A percentile compares a stretch with the other conserved stretches of the same genome.
Evolutionary conservation across 2,329 filamentous ascomycete species (phyloP).

Genomic region (Alternaria triticimaculans): DNA sequence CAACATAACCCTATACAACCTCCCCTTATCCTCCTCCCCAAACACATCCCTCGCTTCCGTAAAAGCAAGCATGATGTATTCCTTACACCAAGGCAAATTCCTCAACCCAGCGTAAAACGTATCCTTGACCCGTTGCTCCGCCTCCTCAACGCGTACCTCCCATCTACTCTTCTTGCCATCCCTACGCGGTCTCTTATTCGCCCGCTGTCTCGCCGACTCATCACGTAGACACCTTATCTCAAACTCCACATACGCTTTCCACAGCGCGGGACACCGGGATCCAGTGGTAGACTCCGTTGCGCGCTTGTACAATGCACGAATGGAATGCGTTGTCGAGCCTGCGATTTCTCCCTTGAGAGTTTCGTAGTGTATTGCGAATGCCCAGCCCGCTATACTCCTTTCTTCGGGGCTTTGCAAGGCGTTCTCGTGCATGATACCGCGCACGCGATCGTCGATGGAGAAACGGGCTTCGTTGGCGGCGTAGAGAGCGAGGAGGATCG

Average conservation of each 20-base stretch:
- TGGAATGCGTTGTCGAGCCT: constrained; percentile 57
- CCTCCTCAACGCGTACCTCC: constrained; percentile 28
- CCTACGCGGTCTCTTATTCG: constrained; percentile 14
- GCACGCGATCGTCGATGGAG: constrained; percentile 77
- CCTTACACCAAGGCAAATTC: constrained; percentile 69
- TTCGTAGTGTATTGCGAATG: constrained; percentile 64
- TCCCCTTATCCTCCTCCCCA: constrained; percentile 57
- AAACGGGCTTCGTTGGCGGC: constrained; percentile 76
- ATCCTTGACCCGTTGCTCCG: constrained; percentile 54
- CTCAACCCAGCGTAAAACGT: constrained; percentile 64
- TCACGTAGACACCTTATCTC: constrained; percentile 30
- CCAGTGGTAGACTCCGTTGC: constrained; percentile 50
- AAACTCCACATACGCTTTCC: constrained; percentile 44
- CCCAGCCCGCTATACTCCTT: constrained; percentile 56
- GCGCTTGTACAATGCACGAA: constrained; percentile 62
- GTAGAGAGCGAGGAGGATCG: constrained; percentile 74
- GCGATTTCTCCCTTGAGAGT: constrained; percentile 52
- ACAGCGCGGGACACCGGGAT: constrained; percentile 36
- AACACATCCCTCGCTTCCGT: constrained; percentile 46
- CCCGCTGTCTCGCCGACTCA: constrained; percentile 13
- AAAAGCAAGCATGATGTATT: constrained; percentile 65
- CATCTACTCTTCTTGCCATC: constrained; percentile 31
- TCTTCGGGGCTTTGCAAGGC: constrained; percentile 38
- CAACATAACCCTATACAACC: constrained; percentile 62
- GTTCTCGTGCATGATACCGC: constrained; percentile 63